Evolutionary conservation across 192 early-diverging fungal species (phyloP).

Genomic region (Diversispora epigaea): DNA sequence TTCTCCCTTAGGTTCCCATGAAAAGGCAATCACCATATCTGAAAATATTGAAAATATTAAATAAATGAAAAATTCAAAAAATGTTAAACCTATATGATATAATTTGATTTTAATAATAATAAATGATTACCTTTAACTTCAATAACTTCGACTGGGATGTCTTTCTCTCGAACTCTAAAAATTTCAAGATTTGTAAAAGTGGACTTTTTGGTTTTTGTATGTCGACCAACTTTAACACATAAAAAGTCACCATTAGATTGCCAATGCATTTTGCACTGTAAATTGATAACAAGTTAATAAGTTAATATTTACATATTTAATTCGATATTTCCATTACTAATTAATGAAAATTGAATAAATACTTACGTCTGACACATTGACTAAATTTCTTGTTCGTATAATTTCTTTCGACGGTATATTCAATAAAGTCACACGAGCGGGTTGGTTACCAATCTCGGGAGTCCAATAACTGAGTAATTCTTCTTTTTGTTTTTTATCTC

Average conservation of each 20-base stretch:
- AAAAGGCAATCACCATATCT: slow-evolving; percentile 72
- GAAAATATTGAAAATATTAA: background rate
- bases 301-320: too few relatives aligned
- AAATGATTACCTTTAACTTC: slow-evolving; percentile 55
- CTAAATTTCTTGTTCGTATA: slow-evolving; percentile 96
- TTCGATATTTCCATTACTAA: background rate
- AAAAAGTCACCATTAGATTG: slow-evolving; percentile 87
- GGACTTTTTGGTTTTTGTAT: slow-evolving; percentile 88
- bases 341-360: background rate
- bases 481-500: slow-evolving; percentile 48
- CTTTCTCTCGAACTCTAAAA: slow-evolving; percentile 87
- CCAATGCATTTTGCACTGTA: slow-evolving; percentile 82
- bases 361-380: slow-evolving; percentile 78
- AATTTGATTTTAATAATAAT: background rate
- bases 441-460: slow-evolving; percentile 92
- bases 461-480: slow-evolving; percentile 93
- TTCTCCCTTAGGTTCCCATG: slow-evolving; percentile 93
- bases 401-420: slow-evolving; percentile 81
- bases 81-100: too few relatives aligned
- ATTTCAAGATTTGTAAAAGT: slow-evolving; percentile 91
- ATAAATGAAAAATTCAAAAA: background rate
- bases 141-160: slow-evolving; percentile 94
- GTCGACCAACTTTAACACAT: slow-evolving; percentile 88
- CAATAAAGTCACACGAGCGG: slow-evolving; percentile 92
- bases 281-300: background rate